Base-by-base conservation (phyloP, 2,329 filamentous ascomycete genomes). In the Penicillium brevicompactum region DNA sequence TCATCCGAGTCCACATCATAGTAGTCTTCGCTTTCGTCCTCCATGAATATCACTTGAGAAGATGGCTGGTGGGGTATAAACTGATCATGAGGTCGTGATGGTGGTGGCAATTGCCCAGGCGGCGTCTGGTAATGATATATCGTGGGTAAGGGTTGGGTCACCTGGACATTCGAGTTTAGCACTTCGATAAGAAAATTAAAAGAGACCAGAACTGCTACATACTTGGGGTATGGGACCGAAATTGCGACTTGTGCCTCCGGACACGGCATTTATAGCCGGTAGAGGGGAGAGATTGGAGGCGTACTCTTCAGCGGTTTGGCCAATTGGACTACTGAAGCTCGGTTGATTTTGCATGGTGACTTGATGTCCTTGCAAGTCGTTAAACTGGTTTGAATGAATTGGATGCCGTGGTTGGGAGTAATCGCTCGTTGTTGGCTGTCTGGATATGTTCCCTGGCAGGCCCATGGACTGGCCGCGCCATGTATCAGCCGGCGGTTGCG, bases 1-100 rank as follows among this genome's bases (percentile, higher is more conserved):
- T 88, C 84, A 18, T 87, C 85, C 1, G 84, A 85, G 32, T 85
- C 84, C 9, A 76, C 79, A 76, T 87, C 83, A 21, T 82, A 85
- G n/a, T 78, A 81, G 58, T 88, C 85, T 52, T 88, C 85, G 38
- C 84, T 83, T 51, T 79, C 78, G 47, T 82, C 77, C 61, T 82
- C 80, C 51, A 81, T 78, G 54, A 78, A 77, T 5, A 69, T 56
- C 11, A 66, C 46, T 44, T 67, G 62, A 31, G 40, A 55, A 44
- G 57, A 66, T 56, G 59, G 57, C 40, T 43, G 45, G 27, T 46
- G 53, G 21, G 46, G 59, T 37, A 46, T 48, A 32, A 24, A 60
- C 14, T 55, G 56, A 37, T 50, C 59, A 46, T 44, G 31, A 46
- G 34, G 21, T 38, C 54, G 38, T 22, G 45, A 43, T 22, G 51